phyloP scores from a whole-genome alignment of 257 asterid species.

The Solanum medicagineum region DNA sequence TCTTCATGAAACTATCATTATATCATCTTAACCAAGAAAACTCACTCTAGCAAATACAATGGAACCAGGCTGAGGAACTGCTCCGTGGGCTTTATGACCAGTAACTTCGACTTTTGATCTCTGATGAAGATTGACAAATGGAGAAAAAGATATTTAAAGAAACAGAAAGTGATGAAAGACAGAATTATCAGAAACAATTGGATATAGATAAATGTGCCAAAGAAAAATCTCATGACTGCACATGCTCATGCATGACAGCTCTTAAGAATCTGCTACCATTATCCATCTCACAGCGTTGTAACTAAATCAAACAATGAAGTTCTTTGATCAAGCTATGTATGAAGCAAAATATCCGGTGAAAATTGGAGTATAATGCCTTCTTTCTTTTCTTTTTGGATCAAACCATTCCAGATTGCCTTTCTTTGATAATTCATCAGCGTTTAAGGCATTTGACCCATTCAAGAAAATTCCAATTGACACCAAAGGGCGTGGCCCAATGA shows the following conservation, averaged over 20 bases:
- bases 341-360: background rate
- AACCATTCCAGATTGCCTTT: background rate
- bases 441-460: background rate
- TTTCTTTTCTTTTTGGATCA: background rate
- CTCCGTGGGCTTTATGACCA: slow-evolving; percentile 90
- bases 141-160: slow-evolving; percentile 3
- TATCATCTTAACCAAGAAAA: background rate
- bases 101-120: slow-evolving; percentile 72
- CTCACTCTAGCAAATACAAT: slow-evolving; percentile 74
- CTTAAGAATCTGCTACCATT: background rate
- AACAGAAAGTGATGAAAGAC: background rate
- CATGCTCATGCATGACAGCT: background rate
- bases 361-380: background rate
- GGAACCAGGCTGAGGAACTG: slow-evolving; percentile 86
- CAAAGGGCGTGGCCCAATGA: background rate
- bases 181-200: background rate
- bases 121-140: slow-evolving; percentile 20
- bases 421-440: background rate
- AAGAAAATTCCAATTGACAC: background rate
- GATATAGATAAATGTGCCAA: background rate
- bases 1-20: background rate
- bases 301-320: background rate
- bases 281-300: background rate
- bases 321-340: background rate
- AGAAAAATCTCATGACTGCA: background rate